Conservation (phyloP, 2,329 filamentous ascomycete genomes). For the Alternaria gaisen region DNA sequence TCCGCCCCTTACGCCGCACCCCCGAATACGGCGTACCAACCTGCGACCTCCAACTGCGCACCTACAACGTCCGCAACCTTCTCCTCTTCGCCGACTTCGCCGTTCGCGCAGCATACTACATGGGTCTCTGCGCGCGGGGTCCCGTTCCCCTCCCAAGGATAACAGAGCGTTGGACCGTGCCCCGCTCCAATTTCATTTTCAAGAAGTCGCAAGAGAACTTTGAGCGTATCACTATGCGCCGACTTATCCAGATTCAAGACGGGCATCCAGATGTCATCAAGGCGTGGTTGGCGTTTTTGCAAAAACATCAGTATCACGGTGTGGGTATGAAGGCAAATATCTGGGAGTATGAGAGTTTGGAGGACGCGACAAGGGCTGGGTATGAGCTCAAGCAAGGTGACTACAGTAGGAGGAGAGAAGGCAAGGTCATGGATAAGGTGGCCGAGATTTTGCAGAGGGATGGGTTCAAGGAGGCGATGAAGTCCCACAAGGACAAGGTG, state of each 20-base stretch:
- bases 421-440: conserved; percentile 46
- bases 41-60: conserved; percentile 91
- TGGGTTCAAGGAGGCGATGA: conserved; percentile 46
- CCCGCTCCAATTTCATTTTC: conserved; percentile 86
- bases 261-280: conserved; percentile 89
- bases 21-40: conserved; percentile 80
- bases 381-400: conserved; percentile 39
- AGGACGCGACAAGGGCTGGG: conserved; percentile 41
- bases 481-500: conserved; percentile 30
- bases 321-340: conserved; percentile 99
- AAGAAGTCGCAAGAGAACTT: conserved; percentile 99
- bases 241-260: conserved; percentile 91
- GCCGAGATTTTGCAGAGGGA: conserved; percentile 43
- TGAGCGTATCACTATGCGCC: conserved; percentile 84
- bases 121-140: conserved; percentile 84
- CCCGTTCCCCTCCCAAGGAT: conserved; percentile 87
- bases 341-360: conserved; percentile 82
- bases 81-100: conserved; percentile 97
- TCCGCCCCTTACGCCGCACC: conserved; percentile 80
- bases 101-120: conserved; percentile 91
- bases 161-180: conserved; percentile 93
- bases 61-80: conserved; percentile 87
- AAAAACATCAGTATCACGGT: conserved; percentile 93
- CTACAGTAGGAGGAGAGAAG: conserved; percentile 41
- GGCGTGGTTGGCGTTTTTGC: conserved; percentile 89